Percentiles rank a stretch among this genome's conserved stretches.
phyloP scores from a whole-genome alignment of 495 filamentous ascomycete species.

The Talaromyces proteolyticus region DNA sequence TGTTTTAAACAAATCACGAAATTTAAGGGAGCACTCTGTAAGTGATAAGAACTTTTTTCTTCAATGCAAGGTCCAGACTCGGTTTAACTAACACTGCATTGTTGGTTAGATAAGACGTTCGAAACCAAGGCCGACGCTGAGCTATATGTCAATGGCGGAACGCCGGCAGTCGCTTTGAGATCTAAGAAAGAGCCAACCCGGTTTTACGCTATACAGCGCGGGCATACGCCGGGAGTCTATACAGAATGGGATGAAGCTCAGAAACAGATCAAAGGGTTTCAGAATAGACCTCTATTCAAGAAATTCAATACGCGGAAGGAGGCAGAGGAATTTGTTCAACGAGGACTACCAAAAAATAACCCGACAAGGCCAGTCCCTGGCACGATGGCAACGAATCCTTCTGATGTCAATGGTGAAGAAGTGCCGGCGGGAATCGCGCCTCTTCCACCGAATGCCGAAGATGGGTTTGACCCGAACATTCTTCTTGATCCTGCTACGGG shows the following conservation, averaged over 20 bases:
- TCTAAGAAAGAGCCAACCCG: slow-evolving; percentile 32
- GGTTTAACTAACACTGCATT: slow-evolving; percentile 11
- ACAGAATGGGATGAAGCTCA: slow-evolving; percentile 77
- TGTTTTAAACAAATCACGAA: slow-evolving; percentile 78
- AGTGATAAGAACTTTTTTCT: slow-evolving; percentile 22
- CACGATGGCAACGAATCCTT: slow-evolving; percentile 22
- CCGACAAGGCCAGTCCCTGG: slow-evolving; percentile 13
- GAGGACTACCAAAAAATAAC: slow-evolving; percentile 27
- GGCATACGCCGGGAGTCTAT: slow-evolving; percentile 81
- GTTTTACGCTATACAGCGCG: slow-evolving; percentile 84
- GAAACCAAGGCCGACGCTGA: slow-evolving; percentile 68
- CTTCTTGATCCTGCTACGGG: slow-evolving; percentile 50
- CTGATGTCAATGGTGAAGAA: slow-evolving; percentile 28
- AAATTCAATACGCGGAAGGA: slow-evolving; percentile 73
- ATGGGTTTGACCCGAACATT: slow-evolving; percentile 58
- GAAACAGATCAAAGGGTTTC: slow-evolving; percentile 70
- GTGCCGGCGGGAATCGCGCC: slow-evolving; percentile 48
- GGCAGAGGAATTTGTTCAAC: slow-evolving; percentile 66
- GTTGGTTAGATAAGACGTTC: slow-evolving; percentile 73
- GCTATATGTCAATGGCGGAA: slow-evolving; percentile 63
- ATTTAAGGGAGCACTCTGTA: slow-evolving; percentile 79
- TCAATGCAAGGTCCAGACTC: neutral
- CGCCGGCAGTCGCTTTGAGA: slow-evolving; percentile 14
- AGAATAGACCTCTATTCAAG: slow-evolving; percentile 74
- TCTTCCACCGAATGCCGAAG: slow-evolving; percentile 47